These are phyloP conservation scores for Erysimum pusillum DNA, from an alignment of 441 rosid species.

Conservation along the genomic window DNA sequence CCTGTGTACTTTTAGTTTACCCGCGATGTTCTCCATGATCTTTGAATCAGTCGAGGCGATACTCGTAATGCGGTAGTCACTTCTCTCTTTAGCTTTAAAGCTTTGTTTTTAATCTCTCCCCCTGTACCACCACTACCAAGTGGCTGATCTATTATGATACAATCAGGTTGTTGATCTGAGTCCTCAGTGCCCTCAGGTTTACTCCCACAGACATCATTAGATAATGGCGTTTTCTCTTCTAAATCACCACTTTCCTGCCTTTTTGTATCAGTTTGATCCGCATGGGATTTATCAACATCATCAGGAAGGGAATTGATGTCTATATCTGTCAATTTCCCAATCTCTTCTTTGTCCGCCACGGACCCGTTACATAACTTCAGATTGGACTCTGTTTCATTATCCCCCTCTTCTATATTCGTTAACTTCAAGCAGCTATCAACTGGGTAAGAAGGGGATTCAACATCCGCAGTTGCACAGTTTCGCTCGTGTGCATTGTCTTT, in stretches of 20 bases:
- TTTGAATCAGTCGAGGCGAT: slow-evolving; percentile 33
- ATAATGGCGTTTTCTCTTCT: neutral
- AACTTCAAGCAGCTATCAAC: slow-evolving; percentile 41
- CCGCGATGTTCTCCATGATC: slow-evolving; percentile 33
- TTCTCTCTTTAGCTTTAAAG: slow-evolving; percentile 18
- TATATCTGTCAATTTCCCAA: slow-evolving; percentile 12
- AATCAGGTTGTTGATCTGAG: slow-evolving; percentile 8
- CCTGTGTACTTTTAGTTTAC: slow-evolving; percentile 28
- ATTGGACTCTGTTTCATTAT: slow-evolving; percentile 5
- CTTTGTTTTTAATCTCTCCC: slow-evolving; percentile 26
- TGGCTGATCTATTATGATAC: slow-evolving; percentile 8
- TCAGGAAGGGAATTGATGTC: neutral
- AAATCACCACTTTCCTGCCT: slow-evolving; percentile 25
- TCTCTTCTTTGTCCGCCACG: slow-evolving; percentile 27
- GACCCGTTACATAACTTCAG: neutral
- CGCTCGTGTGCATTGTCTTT: slow-evolving; percentile 31
- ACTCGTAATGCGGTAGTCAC: slow-evolving; percentile 26
- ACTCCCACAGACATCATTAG: slow-evolving; percentile 1
- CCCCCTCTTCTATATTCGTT: slow-evolving; percentile 8
- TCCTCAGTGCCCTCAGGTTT: slow-evolving; percentile 17
- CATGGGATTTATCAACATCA: slow-evolving; percentile 18
- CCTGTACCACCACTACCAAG: slow-evolving; percentile 14
- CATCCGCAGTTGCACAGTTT: slow-evolving; percentile 43
- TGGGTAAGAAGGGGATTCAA: slow-evolving; percentile 44
- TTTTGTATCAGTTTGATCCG: slow-evolving; percentile 17